phyloP scores from a whole-genome alignment of 352 stramenopile genomes.

The Phytophthora multivora region DNA sequence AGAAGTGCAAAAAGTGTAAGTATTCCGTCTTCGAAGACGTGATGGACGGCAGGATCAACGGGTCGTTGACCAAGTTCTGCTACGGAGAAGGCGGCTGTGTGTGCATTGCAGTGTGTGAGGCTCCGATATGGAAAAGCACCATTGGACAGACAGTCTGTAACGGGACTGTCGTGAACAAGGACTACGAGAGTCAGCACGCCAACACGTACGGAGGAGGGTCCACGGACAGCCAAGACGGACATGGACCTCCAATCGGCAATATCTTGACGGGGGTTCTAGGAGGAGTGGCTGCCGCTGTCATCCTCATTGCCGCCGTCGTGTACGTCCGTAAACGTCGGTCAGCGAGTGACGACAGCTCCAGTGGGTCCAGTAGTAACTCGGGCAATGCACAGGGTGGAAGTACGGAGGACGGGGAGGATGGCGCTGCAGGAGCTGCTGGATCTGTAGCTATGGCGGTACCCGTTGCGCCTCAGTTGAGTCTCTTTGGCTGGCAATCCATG shows the following conservation, averaged over 20 bases:
- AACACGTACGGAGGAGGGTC: slow-evolving; percentile 24
- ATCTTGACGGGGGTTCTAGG: slow-evolving; percentile 36
- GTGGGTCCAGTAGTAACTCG: slow-evolving; percentile 11
- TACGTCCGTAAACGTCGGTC: slow-evolving; percentile 22
- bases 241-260: slow-evolving; percentile 10
- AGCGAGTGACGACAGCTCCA: slow-evolving; percentile 4
- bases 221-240: not conserved
- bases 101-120: slow-evolving; percentile 48
- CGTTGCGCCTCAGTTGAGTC: slow-evolving; percentile 34
- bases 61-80: slow-evolving; percentile 45
- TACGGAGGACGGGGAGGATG: slow-evolving; percentile 9
- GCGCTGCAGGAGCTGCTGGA: slow-evolving; percentile 6
- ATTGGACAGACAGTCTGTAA: slow-evolving; percentile 39
- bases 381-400: slow-evolving; percentile 1
- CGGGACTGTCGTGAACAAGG: slow-evolving; percentile 25
- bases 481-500: slow-evolving; percentile 63
- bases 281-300: slow-evolving; percentile 36
- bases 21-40: slow-evolving; percentile 31
- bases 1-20: slow-evolving; percentile 34
- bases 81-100: slow-evolving; percentile 38
- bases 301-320: slow-evolving; percentile 36
- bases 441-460: slow-evolving; percentile 18
- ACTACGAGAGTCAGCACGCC: slow-evolving; percentile 32
- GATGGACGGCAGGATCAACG: slow-evolving; percentile 39
- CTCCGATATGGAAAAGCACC: slow-evolving; percentile 37